Evolutionary conservation across 345 rosid genomes (phyloP), one percentile per base, ranked within the genome.

Genomic region (Moricandia arvensis): DNA sequence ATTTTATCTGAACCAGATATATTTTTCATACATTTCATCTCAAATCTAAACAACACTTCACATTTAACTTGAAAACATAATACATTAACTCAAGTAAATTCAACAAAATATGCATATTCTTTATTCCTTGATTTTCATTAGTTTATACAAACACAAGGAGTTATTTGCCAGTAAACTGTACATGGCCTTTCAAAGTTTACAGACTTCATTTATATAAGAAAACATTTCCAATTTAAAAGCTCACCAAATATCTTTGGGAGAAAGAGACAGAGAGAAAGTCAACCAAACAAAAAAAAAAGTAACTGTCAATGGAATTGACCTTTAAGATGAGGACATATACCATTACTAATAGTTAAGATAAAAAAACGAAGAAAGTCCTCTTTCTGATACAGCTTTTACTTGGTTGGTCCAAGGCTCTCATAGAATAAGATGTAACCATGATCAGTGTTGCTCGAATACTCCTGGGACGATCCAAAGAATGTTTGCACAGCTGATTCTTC

Each of bases 401-500:
- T 78, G 17, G 80, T 43, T 69, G 82, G 65, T 81, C 86, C 87
- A 70, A 92, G 82, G 84, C 98, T 89, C 86, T 89, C 99, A 6
- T 93, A 95, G 81, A 95, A 95, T 87, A 95, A 84, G 85, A 95
- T 95, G 81, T 95, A 93, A 37, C 99, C 98, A 4, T 95, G 99
- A 81, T 95, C 98, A 3, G 99, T 93, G 79, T 95, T 93, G 82
- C 94, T 90, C 0, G 98, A 90, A 66, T 89, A 95, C 79, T 95
- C 99, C 78, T 95, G 97, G 0, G 98, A 91, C 4, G 99, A 92
- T 71, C 99, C 98, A 53, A 95, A 95, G 86, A 95, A 95, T 16
- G 99, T 93, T 74, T 93, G 98, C 74, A 95, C 96, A 1, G 94
- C 99, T 45, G 99, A 89, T 86, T 95, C 99, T 7, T 95, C 99